phyloP scores from a whole-genome alignment of 805 yeast genomes.

The Saccharomycopsis babjevae region DNA sequence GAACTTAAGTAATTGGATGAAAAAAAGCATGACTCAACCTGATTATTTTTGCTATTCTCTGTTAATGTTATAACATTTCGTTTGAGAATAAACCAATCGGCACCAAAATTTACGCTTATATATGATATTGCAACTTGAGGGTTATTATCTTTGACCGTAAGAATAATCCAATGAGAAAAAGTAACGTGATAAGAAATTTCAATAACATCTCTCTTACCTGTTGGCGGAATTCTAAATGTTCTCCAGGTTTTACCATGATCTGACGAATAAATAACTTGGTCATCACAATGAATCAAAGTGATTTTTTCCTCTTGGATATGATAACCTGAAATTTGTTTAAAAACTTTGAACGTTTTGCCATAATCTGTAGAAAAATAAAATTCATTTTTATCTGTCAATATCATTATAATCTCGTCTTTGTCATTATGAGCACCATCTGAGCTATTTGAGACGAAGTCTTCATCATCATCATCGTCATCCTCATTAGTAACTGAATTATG shows the following conservation, averaged over 20 bases:
- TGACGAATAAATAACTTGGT: slow-evolving; percentile 48
- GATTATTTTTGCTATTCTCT: neutral
- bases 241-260: slow-evolving; percentile 52
- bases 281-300: neutral
- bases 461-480: slow-evolving; percentile 4
- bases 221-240: slow-evolving; percentile 20
- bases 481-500: neutral
- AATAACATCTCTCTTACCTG: neutral
- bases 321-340: neutral
- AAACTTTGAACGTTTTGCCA: neutral
- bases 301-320: neutral
- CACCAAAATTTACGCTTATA: slow-evolving; percentile 14
- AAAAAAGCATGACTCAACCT: neutral
- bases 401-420: neutral
- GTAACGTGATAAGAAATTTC: neutral
- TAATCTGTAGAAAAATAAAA: neutral
- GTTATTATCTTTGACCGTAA: slow-evolving; percentile 4
- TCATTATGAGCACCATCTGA: neutral
- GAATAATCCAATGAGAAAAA: slow-evolving; percentile 10
- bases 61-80: slow-evolving; percentile 4
- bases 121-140: slow-evolving; percentile 4
- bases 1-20: neutral
- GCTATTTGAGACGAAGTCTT: neutral
- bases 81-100: slow-evolving; percentile 12
- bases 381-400: slow-evolving; percentile 1